These are phyloP conservation scores for Stereocaulon alpinum DNA, from an alignment of 495 filamentous ascomycete species.

Conservation along the genomic window DNA sequence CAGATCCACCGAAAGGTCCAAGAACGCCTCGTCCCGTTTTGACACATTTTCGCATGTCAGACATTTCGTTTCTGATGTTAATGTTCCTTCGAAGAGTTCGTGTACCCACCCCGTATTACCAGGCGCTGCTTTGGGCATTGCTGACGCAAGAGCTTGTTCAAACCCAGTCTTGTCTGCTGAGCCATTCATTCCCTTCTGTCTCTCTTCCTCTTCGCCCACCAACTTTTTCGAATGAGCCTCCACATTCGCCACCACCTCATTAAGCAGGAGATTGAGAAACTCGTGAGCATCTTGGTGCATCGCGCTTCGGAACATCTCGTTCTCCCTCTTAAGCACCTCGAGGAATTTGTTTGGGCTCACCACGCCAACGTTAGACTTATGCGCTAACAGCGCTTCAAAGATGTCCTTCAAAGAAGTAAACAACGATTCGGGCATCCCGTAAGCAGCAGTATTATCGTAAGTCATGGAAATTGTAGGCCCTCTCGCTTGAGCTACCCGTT, in stretches of 20 bases:
- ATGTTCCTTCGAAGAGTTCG: conserved; percentile 86
- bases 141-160: conserved; percentile 27
- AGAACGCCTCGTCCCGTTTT: conserved; percentile 86
- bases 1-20: conserved; percentile 92
- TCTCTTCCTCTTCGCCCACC: conserved; percentile 28
- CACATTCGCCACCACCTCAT: conserved; percentile 89
- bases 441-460: conserved; percentile 65
- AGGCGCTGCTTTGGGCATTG: conserved; percentile 34
- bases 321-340: conserved; percentile 83
- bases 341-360: conserved; percentile 89
- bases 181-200: conserved; percentile 33
- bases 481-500: conserved; percentile 81
- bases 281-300: conserved; percentile 99
- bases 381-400: conserved; percentile 81
- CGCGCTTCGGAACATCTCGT: conserved; percentile 92
- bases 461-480: conserved; percentile 76
- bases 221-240: conserved; percentile 65
- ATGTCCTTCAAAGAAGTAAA: conserved; percentile 95
- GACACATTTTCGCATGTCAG: conserved; percentile 93
- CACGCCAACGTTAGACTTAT: conserved; percentile 73
- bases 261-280: conserved; percentile 89
- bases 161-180: conserved; percentile 28
- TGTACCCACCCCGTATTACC: conserved; percentile 82
- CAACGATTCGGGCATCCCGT: conserved; percentile 88
- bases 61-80: conserved; percentile 95